Evolutionary conservation across 116 monocot genomes (phyloP).

Genomic region (Phalaenopsis hybrid): DNA sequence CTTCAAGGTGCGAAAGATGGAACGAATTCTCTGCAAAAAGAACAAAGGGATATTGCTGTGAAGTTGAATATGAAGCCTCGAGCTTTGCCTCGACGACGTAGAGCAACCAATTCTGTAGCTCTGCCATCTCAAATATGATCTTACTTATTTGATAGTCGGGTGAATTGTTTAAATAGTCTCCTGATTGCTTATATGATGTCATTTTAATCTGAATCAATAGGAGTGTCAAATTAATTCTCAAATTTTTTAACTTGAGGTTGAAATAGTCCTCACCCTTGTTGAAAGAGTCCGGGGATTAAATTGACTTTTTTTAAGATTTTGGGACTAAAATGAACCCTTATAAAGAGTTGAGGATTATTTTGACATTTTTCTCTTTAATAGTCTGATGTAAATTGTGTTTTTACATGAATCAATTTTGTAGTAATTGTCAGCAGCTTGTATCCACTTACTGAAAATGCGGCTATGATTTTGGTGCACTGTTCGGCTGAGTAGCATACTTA

Average conservation of each 20-base stretch:
- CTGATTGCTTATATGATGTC: too few relatives aligned
- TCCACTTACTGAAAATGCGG: too few relatives aligned
- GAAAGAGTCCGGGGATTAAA: too few relatives aligned
- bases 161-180: too few relatives aligned
- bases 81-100: neutral
- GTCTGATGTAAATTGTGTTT: neutral
- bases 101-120: neutral
- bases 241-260: too few relatives aligned
- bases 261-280: too few relatives aligned
- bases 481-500: neutral
- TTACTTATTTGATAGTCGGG: too few relatives aligned
- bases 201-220: too few relatives aligned
- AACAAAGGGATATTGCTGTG: neutral
- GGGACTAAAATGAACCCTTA: too few relatives aligned
- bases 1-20: constrained; percentile 34
- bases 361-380: neutral
- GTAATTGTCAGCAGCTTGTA: neutral
- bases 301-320: too few relatives aligned
- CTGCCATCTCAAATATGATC: neutral
- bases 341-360: too few relatives aligned
- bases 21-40: neutral
- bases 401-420: neutral
- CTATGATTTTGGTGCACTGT: neutral
- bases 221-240: too few relatives aligned
- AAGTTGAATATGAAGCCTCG: neutral